Evolutionary conservation across 768 basidiomycete genomes (phyloP).

Genomic region (Obba rivulosa): DNA sequence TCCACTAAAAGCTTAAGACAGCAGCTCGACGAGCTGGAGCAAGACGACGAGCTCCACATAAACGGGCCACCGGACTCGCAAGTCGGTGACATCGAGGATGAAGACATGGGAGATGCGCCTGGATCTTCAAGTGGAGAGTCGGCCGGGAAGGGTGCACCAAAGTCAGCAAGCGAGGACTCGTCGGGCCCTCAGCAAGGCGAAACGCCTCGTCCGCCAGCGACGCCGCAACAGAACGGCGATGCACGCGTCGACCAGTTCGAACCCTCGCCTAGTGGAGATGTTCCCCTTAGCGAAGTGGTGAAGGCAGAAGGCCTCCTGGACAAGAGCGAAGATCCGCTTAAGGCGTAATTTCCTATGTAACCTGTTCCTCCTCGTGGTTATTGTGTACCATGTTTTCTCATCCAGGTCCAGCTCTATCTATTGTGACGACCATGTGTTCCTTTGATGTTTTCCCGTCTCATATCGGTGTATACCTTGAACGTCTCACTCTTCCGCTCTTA

Average conservation of each 20-base stretch:
- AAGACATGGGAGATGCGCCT: slow-evolving; percentile 28
- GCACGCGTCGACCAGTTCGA: slow-evolving; percentile 43
- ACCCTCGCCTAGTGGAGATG: slow-evolving; percentile 48
- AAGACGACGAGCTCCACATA: slow-evolving; percentile 10
- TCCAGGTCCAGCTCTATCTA: neutral
- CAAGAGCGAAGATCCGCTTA: slow-evolving; percentile 55
- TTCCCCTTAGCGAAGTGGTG: slow-evolving; percentile 41
- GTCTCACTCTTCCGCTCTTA: neutral
- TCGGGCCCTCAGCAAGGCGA: slow-evolving; percentile 32
- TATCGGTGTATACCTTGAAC: slow-evolving; percentile 3
- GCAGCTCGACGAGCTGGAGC: slow-evolving; percentile 55
- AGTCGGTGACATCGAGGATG: slow-evolving; percentile 29
- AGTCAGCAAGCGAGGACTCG: slow-evolving; percentile 7
- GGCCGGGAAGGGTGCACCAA: slow-evolving; percentile 5
- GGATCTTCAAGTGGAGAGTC: too few species aligned
- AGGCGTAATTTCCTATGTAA: slow-evolving; percentile 18
- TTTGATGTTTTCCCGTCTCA: neutral
- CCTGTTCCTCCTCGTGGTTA: neutral
- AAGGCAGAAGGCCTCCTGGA: slow-evolving; percentile 63
- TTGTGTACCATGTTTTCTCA: neutral
- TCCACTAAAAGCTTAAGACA: slow-evolving; percentile 53
- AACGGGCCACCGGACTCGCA: slow-evolving; percentile 13
- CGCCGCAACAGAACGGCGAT: slow-evolving; percentile 43
- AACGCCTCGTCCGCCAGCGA: slow-evolving; percentile 41
- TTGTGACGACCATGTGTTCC: neutral